Conservation (phyloP, 2,329 filamentous ascomycete species). For the Phialocephala subalpina region DNA sequence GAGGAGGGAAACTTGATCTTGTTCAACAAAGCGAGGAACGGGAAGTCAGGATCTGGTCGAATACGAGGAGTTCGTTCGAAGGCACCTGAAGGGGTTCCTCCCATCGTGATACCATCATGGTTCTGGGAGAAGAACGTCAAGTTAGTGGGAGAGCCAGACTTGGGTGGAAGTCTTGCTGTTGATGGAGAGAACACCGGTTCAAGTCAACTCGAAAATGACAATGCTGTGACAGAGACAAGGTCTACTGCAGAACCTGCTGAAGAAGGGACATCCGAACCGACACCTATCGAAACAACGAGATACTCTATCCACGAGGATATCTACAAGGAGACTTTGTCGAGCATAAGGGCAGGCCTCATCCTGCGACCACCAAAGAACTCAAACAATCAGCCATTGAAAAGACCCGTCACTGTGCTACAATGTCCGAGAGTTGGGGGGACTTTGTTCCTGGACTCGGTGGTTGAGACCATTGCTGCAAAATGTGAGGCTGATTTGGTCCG, state of each 20-base stretch:
- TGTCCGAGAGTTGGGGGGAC: conserved; percentile 64
- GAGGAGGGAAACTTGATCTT: conserved; percentile 16
- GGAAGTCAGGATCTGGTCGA: conserved; percentile 31
- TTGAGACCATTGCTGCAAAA: conserved; percentile 68
- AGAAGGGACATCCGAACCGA: conserved; percentile 29
- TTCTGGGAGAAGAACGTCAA: conserved; percentile 62
- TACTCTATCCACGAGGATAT: conserved; percentile 42
- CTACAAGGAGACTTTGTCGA: conserved; percentile 51
- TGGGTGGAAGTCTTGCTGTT: conserved; percentile 34
- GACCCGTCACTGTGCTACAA: conserved; percentile 65
- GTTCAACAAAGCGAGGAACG: conserved; percentile 29
- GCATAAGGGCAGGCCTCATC: conserved; percentile 58
- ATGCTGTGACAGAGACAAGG: conserved; percentile 12
- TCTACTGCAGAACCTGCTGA: conserved; percentile 14
- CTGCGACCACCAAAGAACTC: conserved; percentile 49
- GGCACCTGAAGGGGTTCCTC: conserved; percentile 51
- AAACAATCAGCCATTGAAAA: conserved; percentile 50
- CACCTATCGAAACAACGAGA: conserved; percentile 31
- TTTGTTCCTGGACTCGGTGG: conserved; percentile 63
- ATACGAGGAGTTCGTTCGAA: conserved; percentile 34
- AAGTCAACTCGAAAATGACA: conserved; percentile 15
- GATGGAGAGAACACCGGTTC: conserved; percentile 22
- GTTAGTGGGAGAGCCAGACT: conserved; percentile 26
- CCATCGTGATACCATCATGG: conserved; percentile 61
- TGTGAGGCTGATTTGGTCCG: conserved; percentile 72